phyloP scores from a whole-genome alignment of 1,139 yeast species.

The Candida tunisiensis region DNA sequence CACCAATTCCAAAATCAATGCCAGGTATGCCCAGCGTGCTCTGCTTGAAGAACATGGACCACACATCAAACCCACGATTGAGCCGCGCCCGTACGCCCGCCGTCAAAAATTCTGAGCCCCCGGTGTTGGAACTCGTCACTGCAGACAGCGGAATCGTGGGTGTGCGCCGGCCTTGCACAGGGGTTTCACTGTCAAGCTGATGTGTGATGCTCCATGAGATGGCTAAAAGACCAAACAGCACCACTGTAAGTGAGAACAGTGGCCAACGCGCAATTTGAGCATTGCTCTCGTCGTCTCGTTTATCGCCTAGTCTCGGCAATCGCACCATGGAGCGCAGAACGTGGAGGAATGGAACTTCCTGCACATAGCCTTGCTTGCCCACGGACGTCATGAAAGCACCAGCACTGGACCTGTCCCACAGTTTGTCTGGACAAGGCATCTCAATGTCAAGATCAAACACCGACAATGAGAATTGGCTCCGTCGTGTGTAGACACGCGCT shows the following conservation, averaged over 20 bases:
- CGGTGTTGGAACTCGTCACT: background rate
- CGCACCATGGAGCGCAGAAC: constrained; percentile 16
- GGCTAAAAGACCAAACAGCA: constrained; percentile 14
- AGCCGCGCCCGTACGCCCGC: constrained; percentile 12
- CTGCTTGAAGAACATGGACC: constrained; percentile 13
- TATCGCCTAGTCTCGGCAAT: constrained; percentile 12
- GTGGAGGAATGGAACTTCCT: constrained; percentile 13
- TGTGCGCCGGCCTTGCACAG: background rate
- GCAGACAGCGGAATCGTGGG: background rate
- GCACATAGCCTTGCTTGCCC: constrained; percentile 11
- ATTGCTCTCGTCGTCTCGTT: constrained; percentile 1
- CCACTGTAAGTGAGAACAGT: constrained; percentile 9
- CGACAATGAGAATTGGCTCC: constrained; percentile 6
- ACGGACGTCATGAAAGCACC: constrained; percentile 14
- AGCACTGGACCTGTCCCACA: constrained; percentile 14
- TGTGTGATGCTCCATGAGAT: background rate
- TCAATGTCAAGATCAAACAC: constrained; percentile 15
- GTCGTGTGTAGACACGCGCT: no score
- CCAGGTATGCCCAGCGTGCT: no score
- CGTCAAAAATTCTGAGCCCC: constrained; percentile 6
- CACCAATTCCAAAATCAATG: no score
- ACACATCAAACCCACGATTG: constrained; percentile 15
- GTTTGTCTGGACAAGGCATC: constrained; percentile 14
- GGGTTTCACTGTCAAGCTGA: background rate
- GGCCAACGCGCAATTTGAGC: constrained; percentile 9